Conservation (phyloP, 139 green algal genomes). For the Chlamydomonas incerta region DNA sequence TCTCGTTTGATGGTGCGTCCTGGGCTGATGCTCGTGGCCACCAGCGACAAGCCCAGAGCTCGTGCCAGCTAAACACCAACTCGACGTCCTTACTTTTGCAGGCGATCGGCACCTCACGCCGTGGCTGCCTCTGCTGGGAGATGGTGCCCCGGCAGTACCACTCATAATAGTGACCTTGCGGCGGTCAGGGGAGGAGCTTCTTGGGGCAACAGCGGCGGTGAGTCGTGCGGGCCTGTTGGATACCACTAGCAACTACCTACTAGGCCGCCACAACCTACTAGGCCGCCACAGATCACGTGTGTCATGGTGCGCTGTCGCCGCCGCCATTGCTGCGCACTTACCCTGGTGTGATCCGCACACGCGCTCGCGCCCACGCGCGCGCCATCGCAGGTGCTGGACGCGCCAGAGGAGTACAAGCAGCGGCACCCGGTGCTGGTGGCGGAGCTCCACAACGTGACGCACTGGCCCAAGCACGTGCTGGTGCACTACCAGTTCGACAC, state of each 20-base stretch:
- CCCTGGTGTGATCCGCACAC: background rate
- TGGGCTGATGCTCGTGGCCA: no score
- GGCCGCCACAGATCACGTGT: no score
- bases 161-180: slow-evolving; percentile 70
- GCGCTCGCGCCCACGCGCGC: background rate
- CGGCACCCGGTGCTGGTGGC: slow-evolving; percentile 58
- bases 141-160: slow-evolving; percentile 58
- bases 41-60: no score
- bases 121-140: slow-evolving; percentile 76
- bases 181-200: slow-evolving; percentile 64
- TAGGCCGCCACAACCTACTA: no score
- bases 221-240: no score
- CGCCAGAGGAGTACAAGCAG: slow-evolving; percentile 53
- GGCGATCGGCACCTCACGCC: slow-evolving; percentile 71
- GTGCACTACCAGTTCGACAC: slow-evolving; percentile 70
- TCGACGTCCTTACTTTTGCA: no score
- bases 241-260: no score
- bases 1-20: slow-evolving; percentile 61
- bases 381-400: slow-evolving; percentile 50
- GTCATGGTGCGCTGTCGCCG: no score
- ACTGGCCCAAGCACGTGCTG: slow-evolving; percentile 87
- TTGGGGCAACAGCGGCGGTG: slow-evolving; percentile 59
- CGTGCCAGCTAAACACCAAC: no score
- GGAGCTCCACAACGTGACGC: slow-evolving; percentile 70
- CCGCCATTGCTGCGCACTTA: background rate